Evolutionary conservation across 2,329 filamentous ascomycete species (phyloP), one percentile per base, ranked within the genome.

Genomic region (Zymoseptoria crescenta): DNA sequence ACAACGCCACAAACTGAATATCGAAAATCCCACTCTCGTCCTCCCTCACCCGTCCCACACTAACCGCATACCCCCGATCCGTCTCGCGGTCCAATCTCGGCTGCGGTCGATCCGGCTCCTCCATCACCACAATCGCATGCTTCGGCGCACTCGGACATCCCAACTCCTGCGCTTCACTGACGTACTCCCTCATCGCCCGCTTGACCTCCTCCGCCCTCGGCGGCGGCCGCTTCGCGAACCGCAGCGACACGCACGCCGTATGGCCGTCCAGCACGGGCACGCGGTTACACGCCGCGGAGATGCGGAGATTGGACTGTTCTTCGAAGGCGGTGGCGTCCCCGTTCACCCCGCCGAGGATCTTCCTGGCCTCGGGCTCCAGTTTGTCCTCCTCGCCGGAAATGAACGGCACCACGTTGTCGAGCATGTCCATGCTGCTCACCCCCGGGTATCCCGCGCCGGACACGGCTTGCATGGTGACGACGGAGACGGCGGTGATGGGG

Each of bases 301-400:
- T 86, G 65, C 84, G 84, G 60, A 97, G 83, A 52, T 80, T 79
- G 13, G 79, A 76, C 75, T 95, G 90, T 72, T 94, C 87, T 56
- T 85, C 78, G 67, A 96, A 91, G 10, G 85, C 87, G 5, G 88
- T 91, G 19, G 83, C 80, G 19, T 88, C 85, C 49, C 76, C 75
- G 69, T 90, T 90, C 68, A 96, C 78, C 35, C 74, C 74, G 56
- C 94, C 93, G 2, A 97, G 82, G 68, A 97, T 97, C 83, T 97
- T 97, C 69, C 89, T 88, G 1, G 94, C 92, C 76, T 97, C 94
- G 2, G 88, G 89, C 79, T 96, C 90, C 29, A 97, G 84, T 80
- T 97, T 97, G 75, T 96, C 92, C 75, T 97, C 94, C 77, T 97
- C 94, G 59, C 92, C 92, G 0, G 83, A 82, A 73, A 97, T 99